Evolutionary conservation across 306 rosid species (phyloP).

Genomic region (Clitoria ternatea): DNA sequence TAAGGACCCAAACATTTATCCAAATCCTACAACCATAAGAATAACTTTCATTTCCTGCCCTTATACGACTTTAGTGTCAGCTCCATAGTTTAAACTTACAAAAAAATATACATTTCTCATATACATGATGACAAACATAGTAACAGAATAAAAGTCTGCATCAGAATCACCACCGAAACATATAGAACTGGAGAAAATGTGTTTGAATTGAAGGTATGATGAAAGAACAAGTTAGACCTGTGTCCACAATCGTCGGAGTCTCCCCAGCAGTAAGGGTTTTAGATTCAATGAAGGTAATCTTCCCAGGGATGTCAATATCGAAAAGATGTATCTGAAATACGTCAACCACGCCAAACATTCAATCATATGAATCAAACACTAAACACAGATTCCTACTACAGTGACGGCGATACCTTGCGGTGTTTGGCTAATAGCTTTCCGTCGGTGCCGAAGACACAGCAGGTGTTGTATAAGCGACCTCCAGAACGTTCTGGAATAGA

Average conservation of each 20-base stretch:
- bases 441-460: constrained; percentile 79
- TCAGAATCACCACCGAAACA: neutral
- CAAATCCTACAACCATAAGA: neutral
- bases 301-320: constrained; percentile 92
- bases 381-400: neutral
- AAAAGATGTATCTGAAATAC: constrained; percentile 79
- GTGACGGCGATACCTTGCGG: constrained; percentile 74
- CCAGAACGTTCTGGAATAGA: constrained; percentile 85
- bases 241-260: constrained; percentile 87
- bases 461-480: constrained; percentile 67
- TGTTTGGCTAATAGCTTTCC: constrained; percentile 80
- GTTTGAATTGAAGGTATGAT: neutral
- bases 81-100: neutral
- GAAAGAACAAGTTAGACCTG: constrained; percentile 51
- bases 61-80: constrained; percentile 2
- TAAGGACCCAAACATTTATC: constrained; percentile 13
- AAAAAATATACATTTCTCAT: constrained; percentile 19
- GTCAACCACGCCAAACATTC: constrained; percentile 5
- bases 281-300: constrained; percentile 89
- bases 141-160: neutral
- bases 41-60: neutral
- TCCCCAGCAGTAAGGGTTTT: constrained; percentile 87
- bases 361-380: neutral
- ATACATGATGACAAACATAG: neutral
- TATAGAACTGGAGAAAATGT: neutral